phyloP scores from a whole-genome alignment of 257 asterid genomes.

The Ocimum tenuiflorum region DNA sequence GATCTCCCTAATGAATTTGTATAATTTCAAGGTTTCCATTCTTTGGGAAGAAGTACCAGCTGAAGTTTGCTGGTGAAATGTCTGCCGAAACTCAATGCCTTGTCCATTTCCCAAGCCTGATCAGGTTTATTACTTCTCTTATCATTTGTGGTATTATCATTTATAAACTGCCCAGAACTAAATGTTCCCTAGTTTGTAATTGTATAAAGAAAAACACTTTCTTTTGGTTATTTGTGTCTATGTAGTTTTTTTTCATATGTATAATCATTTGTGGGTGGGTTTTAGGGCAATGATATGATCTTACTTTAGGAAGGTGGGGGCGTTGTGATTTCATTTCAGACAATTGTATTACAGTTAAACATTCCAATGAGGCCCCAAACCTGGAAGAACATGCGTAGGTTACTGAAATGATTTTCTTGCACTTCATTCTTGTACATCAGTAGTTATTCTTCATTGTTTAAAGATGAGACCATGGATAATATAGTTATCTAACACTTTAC shows the following conservation, averaged over 20 bases:
- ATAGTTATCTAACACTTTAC: background rate
- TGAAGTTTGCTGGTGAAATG: constrained; percentile 71
- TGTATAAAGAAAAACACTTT: background rate
- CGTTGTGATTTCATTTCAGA: background rate
- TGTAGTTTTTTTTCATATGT: background rate
- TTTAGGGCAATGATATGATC: background rate
- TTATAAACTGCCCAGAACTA: background rate
- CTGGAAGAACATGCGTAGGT: background rate
- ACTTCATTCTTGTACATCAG: background rate
- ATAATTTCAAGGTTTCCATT: constrained; percentile 72
- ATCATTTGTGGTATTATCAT: background rate
- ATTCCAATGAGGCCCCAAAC: background rate
- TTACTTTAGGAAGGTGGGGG: background rate
- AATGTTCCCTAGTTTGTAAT: background rate
- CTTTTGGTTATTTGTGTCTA: background rate
- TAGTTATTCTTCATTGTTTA: background rate
- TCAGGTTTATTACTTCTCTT: constrained; percentile 49
- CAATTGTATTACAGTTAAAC: background rate
- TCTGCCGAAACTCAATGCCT: constrained; percentile 77
- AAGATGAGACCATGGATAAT: background rate
- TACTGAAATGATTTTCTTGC: constrained; percentile 4
- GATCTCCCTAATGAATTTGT: constrained; percentile 20
- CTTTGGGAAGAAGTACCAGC: constrained; percentile 92
- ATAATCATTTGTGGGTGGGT: background rate
- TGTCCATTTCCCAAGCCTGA: constrained; percentile 93